Percentiles rank a stretch among this genome's conserved stretches.
Evolutionary conservation across 257 asterid species (phyloP).

Genomic region (Ligustrum vulgare): DNA sequence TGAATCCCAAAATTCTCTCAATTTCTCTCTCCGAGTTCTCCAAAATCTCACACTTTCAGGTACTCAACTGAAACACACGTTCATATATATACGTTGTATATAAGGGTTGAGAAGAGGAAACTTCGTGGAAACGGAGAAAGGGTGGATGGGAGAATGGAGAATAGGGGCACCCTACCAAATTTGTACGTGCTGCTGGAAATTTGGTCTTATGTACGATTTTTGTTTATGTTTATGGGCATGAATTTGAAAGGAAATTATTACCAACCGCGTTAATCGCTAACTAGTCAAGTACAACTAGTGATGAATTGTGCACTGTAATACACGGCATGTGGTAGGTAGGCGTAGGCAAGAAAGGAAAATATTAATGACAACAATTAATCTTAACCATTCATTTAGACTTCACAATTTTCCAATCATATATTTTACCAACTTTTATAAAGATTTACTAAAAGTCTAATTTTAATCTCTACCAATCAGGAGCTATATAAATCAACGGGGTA

Average conservation of each 20-base stretch:
- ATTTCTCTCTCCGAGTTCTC: slow-evolving; percentile 17
- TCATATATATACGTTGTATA: background rate
- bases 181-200: slow-evolving; percentile 7
- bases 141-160: slow-evolving; percentile 1
- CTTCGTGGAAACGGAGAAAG: slow-evolving; percentile 41
- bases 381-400: too few species aligned
- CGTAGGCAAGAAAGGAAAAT: background rate
- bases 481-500: too few species aligned
- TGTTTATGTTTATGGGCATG: slow-evolving; percentile 2
- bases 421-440: too few species aligned
- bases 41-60: slow-evolving; percentile 19
- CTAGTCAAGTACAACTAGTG: slow-evolving; percentile 16
- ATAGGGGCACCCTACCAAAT: slow-evolving; percentile 45
- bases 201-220: slow-evolving; percentile 16
- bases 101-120: slow-evolving; percentile 30
- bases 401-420: too few species aligned
- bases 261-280: background rate
- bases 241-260: slow-evolving; percentile 25
- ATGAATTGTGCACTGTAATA: slow-evolving; percentile 12
- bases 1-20: slow-evolving; percentile 11
- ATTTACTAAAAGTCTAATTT: too few species aligned
- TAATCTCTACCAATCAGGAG: too few species aligned
- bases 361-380: too few species aligned
- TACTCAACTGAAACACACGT: background rate
- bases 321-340: background rate